phyloP scores from a whole-genome alignment of 2,329 filamentous ascomycete genomes.

The Malbranchea cinnamomea region DNA sequence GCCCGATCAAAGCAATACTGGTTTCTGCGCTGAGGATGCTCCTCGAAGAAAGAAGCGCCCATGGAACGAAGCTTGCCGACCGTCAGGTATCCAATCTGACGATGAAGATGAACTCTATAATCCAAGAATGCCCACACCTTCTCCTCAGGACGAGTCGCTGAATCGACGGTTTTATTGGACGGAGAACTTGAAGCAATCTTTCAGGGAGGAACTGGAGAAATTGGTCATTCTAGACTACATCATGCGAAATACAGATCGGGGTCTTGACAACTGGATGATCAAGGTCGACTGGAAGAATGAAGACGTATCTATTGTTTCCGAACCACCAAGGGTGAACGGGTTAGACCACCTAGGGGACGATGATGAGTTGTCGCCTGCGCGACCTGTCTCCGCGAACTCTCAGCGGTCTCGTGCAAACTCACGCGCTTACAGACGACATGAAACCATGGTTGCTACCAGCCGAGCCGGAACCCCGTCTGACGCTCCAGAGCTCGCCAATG shows the following conservation, averaged over 20 bases:
- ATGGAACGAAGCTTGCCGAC: slow-evolving; percentile 75
- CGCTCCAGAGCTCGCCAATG: slow-evolving; percentile 28
- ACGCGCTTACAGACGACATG: slow-evolving; percentile 57
- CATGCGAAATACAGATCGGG: slow-evolving; percentile 95
- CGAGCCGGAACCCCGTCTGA: slow-evolving; percentile 39
- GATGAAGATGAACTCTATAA: slow-evolving; percentile 47
- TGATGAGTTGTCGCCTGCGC: slow-evolving; percentile 37
- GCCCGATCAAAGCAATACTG: slow-evolving; percentile 69
- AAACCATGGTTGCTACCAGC: slow-evolving; percentile 66
- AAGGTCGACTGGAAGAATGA: slow-evolving; percentile 78
- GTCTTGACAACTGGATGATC: slow-evolving; percentile 99
- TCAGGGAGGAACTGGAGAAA: slow-evolving; percentile 90
- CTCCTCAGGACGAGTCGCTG: slow-evolving; percentile 31
- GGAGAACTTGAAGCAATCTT: slow-evolving; percentile 71
- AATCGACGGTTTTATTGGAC: slow-evolving; percentile 64
- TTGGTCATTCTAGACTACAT: slow-evolving; percentile 96
- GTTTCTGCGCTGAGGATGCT: slow-evolving; percentile 53
- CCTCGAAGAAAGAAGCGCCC: slow-evolving; percentile 52
- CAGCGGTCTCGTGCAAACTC: slow-evolving; percentile 18
- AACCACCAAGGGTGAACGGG: slow-evolving; percentile 55
- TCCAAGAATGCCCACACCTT: slow-evolving; percentile 23
- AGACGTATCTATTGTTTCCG: slow-evolving; percentile 71
- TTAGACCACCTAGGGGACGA: slow-evolving; percentile 30
- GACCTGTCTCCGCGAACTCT: slow-evolving; percentile 44
- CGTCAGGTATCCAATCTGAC: slow-evolving; percentile 43